Conservation (phyloP, 2,329 filamentous ascomycete genomes). For the Colletotrichum chlorophyti region DNA sequence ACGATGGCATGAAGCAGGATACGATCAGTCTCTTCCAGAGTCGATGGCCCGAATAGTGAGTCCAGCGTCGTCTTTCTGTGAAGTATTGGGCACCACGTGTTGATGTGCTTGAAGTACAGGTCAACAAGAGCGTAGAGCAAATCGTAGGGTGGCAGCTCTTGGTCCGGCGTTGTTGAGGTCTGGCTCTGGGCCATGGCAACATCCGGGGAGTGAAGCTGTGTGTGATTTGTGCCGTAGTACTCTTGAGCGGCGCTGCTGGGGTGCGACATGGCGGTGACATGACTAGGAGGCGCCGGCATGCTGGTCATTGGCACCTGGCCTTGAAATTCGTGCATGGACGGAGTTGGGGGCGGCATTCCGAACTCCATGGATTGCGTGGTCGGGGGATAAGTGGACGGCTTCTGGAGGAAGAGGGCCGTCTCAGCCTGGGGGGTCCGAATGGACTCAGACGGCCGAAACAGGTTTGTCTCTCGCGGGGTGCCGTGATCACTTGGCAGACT, state of each 20-base stretch:
- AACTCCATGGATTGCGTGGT: conserved; percentile 58
- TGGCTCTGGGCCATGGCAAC: conserved; percentile 59
- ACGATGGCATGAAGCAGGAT: conserved; percentile 89
- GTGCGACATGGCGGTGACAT: conserved; percentile 42
- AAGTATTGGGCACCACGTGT: conserved; percentile 89
- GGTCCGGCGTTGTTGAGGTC: conserved; percentile 59
- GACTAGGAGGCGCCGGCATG: conserved; percentile 43
- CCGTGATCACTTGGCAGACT: conserved; percentile 63
- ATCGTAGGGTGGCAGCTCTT: conserved; percentile 78
- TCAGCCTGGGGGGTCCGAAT: conserved; percentile 62
- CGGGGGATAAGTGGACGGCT: conserved; percentile 57
- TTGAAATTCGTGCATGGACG: conserved; percentile 58
- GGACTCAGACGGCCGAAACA: conserved; percentile 59
- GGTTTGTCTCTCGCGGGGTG: conserved; percentile 56
- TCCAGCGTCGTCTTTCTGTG: conserved; percentile 84
- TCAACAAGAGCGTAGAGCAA: conserved; percentile 76
- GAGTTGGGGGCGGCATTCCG: conserved; percentile 52
- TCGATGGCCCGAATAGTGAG: conserved; percentile 78
- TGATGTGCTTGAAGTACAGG: conserved; percentile 81
- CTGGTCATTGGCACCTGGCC: conserved; percentile 49
- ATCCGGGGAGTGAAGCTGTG: conserved; percentile 62
- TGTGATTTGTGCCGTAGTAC: conserved; percentile 53
- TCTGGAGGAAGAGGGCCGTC: conserved; percentile 67
- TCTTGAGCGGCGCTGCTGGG: conserved; percentile 53
- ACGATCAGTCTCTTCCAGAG: conserved; percentile 80